These are phyloP conservation scores for Cyberlindnera petersonii DNA, from an alignment of 805 yeast genomes.

Conservation along the genomic window DNA sequence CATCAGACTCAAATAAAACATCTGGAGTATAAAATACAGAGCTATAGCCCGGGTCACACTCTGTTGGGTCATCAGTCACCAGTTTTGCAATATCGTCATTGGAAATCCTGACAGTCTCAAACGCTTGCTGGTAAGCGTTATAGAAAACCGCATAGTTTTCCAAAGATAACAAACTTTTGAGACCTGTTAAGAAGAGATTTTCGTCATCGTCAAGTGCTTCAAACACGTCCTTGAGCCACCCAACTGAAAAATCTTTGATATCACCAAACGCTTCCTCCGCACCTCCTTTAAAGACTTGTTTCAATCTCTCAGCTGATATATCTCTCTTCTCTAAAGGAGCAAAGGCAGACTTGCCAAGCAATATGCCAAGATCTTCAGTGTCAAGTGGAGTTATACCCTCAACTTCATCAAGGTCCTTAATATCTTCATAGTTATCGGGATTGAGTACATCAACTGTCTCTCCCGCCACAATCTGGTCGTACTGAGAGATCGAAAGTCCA, in stretches of 20 bases:
- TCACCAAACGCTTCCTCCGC: constrained; percentile 3
- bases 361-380: neutral
- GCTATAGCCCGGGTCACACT: neutral
- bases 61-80: neutral
- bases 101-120: neutral
- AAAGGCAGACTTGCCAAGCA: neutral
- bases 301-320: neutral
- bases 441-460: neutral
- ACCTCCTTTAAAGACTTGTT: constrained; percentile 1
- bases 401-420: constrained; percentile 2
- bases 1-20: neutral
- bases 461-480: neutral
- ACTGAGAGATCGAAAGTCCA: neutral
- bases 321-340: constrained; percentile 1
- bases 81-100: neutral
- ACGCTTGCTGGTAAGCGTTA: neutral
- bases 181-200: constrained; percentile 2
- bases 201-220: constrained; percentile 6
- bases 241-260: constrained; percentile 2
- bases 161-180: neutral
- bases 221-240: constrained; percentile 6
- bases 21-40: neutral
- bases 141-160: constrained; percentile 1
- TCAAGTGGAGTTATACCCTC: constrained; percentile 6
- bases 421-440: constrained; percentile 8